Evolutionary conservation across 768 basidiomycete genomes (phyloP), one percentile per base, ranked within the genome.

Genomic region (Tremella mesenterica): DNA sequence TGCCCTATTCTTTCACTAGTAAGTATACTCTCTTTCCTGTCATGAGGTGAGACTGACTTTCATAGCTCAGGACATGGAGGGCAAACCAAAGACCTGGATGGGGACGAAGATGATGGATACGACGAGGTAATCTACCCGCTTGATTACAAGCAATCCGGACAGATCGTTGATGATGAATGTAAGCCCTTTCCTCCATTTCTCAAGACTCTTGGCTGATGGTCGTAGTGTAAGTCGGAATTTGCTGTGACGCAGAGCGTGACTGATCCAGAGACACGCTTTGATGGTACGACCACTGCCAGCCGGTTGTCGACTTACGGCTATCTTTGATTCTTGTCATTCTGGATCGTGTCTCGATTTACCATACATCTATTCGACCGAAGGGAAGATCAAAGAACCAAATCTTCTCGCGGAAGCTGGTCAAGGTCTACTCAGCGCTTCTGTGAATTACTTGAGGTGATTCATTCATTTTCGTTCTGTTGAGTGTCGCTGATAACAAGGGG

Each of bases 311-410:
- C 75, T 99, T 48, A 96, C 93, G 3, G 76, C 77, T 4, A 71
- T 75, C 54, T 74, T 75, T 48, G 73, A 74, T 52, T 70, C 69
- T 0, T 70, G 71, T 53, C 71, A 72, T 56, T 67, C 65, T 30
- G 71, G 69, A 3, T 65, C 66, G 1, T 86, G 83, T 3, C 79
- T 93, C 33, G 89, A 76, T 53, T 59, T 75, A 14, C 75, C 75
- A 6, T 76, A 74, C 62, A 59, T 63, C 55, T 96, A 96, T 75
- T 88, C 89, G 18, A 93, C 90, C 8, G 88, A 96, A 76, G 91
- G 91, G 48, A 91, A 88, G 70, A 75, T 96, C 69, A 95, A 96
- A 72, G 89, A 92, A 68, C 90, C 91, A 36, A 90, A 93, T 65
- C 76, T 89, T 21, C 82, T 83, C 7, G 79, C 82, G 4, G 90